Evolutionary conservation across 75 land plant species (phyloP), one percentile per base, ranked within the genome.

Genomic region (Isoetes taiwanensis): DNA sequence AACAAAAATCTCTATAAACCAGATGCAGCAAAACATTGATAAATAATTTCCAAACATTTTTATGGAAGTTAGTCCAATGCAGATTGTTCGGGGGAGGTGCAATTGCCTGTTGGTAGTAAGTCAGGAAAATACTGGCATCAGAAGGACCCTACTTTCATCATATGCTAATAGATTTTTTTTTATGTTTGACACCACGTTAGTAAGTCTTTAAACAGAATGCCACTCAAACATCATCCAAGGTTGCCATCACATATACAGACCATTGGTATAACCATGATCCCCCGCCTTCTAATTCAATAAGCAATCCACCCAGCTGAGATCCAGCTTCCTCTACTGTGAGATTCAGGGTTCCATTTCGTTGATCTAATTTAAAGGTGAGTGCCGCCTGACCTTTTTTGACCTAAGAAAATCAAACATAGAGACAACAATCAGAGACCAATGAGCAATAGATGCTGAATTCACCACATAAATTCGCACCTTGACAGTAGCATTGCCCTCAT

Each of bases 241-340:
- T 37, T 3, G 14, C 3, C 11, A 20, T 19, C 11, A 34, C 26
- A 32, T 20, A 24, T 11, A 14, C 72, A 56, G 76, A 85, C 90
- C 80, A 89, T 76, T 85, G 86, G 56, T 85, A 85, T 52, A 85
- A 63, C 90, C 87, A 85, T 27, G 90, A 83, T 21, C 77, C 77
- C 62, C 88, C 90, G 10, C 90, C 90, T 63, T 81, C 62, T 34
- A 85, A 31, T 1, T 54, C 41, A 30, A 85, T 76, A 16, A 33
- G 16, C 23, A 85, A 54, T 25, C 64, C 62, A 58, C 74, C 30
- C 32, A 85, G 57, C 53, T 63, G 17, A 35, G 89, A 73, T 3
- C 82, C 78, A 69, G 63, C 71, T 8, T 83, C 73, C 61, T 70
- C 2, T 2, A 72, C 43, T 25, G 25, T 41, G 32, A 85, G 50